These are phyloP conservation scores for Quercus robur DNA, from an alignment of 306 rosid genomes.

Conservation along the genomic window DNA sequence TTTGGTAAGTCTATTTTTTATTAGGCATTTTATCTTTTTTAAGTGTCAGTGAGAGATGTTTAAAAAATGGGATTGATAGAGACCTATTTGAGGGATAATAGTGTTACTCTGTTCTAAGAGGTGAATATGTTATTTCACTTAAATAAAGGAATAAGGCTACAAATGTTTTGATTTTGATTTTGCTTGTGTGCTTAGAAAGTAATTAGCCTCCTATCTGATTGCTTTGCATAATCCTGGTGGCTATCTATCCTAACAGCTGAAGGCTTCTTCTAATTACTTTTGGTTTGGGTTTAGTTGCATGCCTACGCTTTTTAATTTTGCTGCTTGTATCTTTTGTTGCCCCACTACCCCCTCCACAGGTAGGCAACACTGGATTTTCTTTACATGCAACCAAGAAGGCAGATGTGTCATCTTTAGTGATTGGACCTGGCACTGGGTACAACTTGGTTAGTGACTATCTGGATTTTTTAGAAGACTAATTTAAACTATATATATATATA, in stretches of 20 bases:
- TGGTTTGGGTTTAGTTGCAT: neutral
- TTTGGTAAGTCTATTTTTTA: neutral
- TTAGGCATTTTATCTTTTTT: neutral
- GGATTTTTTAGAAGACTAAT: neutral
- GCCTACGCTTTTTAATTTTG: neutral
- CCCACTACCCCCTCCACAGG: slow-evolving; percentile 37
- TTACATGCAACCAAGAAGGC: slow-evolving; percentile 73
- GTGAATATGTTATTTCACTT: neutral
- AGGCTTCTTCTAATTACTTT: neutral
- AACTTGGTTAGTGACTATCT: slow-evolving; percentile 61
- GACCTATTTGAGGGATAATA: neutral
- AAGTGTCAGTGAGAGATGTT: neutral
- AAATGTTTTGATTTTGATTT: neutral
- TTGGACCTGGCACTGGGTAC: slow-evolving; percentile 98
- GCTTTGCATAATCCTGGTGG: neutral
- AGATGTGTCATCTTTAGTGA: slow-evolving; percentile 57
- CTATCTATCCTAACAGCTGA: neutral
- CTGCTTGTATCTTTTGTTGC: neutral
- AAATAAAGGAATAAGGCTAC: neutral
- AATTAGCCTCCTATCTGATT: neutral
- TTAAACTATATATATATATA: too few species aligned
- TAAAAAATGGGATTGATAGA: neutral
- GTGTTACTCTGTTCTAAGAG: neutral
- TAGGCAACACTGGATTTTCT: slow-evolving; percentile 69
- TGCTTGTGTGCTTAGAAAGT: neutral